A percentile compares a stretch with the other conserved stretches of the same genome.
Evolutionary conservation across 208 protist species (phyloP).

Genomic region (Acanthamoeba castellanii): DNA sequence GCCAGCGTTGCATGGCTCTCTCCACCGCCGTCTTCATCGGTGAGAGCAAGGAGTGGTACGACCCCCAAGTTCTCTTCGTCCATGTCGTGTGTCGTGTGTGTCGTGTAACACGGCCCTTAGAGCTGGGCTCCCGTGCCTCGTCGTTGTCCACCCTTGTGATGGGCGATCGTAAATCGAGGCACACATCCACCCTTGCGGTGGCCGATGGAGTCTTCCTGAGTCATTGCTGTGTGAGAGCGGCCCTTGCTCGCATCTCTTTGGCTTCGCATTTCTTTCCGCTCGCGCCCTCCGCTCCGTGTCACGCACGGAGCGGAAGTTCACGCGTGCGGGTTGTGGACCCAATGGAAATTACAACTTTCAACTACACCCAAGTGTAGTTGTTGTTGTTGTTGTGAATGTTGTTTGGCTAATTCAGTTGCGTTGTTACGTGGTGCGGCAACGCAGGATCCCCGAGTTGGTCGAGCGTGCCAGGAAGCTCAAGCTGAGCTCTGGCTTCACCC

Average conservation of each 20-base stretch:
- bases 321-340: not conserved
- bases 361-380: not conserved
- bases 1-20: slow-evolving; percentile 96
- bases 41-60: slow-evolving; percentile 88
- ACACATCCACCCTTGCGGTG: slow-evolving; percentile 54
- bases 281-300: not conserved
- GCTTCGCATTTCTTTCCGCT: slow-evolving; percentile 8
- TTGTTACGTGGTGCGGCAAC: too few relatives aligned
- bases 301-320: not conserved
- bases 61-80: not conserved
- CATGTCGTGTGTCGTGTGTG: not conserved
- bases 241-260: slow-evolving; percentile 12
- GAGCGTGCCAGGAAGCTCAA: slow-evolving; percentile 87
- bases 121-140: slow-evolving; percentile 35
- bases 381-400: not conserved
- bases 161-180: slow-evolving; percentile 4
- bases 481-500: slow-evolving; percentile 80
- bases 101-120: slow-evolving; percentile 35
- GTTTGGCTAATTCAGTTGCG: too few relatives aligned
- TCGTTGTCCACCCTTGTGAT: not conserved
- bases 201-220: slow-evolving; percentile 54
- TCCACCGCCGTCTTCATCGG: slow-evolving; percentile 94
- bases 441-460: slow-evolving; percentile 88
- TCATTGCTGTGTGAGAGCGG: slow-evolving; percentile 51
- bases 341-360: not conserved